Evolutionary conservation across 1,139 yeast species (phyloP).

Genomic region (Ashbya aceris): DNA sequence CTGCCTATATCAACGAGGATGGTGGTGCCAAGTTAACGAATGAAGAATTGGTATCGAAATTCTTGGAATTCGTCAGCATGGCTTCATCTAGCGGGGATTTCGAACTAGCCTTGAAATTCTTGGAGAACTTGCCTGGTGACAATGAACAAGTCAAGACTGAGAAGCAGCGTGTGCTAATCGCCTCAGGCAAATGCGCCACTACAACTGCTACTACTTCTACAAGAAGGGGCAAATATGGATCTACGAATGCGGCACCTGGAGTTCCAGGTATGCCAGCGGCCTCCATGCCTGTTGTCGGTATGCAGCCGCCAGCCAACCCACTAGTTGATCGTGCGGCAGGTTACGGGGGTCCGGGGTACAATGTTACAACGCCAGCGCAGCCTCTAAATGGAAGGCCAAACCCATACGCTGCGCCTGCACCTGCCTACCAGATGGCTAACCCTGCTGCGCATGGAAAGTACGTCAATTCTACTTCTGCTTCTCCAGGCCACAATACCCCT

Average conservation of each 20-base stretch:
- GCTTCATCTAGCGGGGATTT: constrained; percentile 79
- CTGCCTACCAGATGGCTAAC: constrained; percentile 14
- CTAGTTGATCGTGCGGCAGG: constrained; percentile 21
- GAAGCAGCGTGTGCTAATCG: constrained; percentile 69
- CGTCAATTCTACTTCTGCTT: constrained; percentile 3
- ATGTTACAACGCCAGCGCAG: constrained; percentile 10
- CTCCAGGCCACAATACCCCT: constrained; percentile 10
- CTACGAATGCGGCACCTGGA: constrained; percentile 4
- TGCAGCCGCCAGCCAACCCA: constrained; percentile 22
- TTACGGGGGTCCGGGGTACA: constrained; percentile 17
- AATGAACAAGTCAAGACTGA: constrained; percentile 53
- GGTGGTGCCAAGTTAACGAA: constrained; percentile 31
- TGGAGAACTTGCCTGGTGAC: constrained; percentile 60
- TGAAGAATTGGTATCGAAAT: constrained; percentile 31
- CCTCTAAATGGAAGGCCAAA: constrained; percentile 13
- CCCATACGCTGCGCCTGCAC: constrained; percentile 17
- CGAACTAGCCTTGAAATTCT: constrained; percentile 66
- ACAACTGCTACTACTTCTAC: constrained; percentile 4
- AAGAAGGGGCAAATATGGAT: constrained; percentile 10
- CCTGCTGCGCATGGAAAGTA: constrained; percentile 9
- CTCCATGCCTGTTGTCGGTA: constrained; percentile 14
- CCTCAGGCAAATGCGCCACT: constrained; percentile 32
- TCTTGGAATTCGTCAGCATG: constrained; percentile 63
- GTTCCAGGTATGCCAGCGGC: constrained; percentile 19
- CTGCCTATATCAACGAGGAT: constrained; percentile 45